These are phyloP conservation scores for Powellomyces hirtus DNA, from an alignment of 192 early-diverging fungal species.

Conservation along the genomic window DNA sequence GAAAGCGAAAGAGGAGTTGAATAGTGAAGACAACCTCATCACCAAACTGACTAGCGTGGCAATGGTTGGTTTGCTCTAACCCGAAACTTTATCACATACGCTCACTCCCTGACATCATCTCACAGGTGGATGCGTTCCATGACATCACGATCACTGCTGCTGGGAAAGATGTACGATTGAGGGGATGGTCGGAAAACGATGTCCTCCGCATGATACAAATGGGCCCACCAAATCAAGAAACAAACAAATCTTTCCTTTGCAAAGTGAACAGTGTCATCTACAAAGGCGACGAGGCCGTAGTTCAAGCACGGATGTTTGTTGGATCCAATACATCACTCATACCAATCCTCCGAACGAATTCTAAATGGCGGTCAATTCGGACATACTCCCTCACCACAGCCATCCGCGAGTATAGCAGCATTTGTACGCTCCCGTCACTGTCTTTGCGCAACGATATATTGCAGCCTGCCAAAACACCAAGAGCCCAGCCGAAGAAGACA, in stretches of 20 bases:
- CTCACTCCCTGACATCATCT: too few relatives aligned
- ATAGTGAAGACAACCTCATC: conserved; percentile 44
- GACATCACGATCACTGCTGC: conserved; percentile 58
- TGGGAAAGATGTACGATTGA: conserved; percentile 36
- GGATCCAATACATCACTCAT: conserved; percentile 40
- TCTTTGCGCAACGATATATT: conserved; percentile 66
- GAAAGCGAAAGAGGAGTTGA: conserved; percentile 65
- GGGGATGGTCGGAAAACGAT: conserved; percentile 54
- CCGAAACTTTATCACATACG: too few relatives aligned
- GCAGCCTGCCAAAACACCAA: conserved; percentile 37
- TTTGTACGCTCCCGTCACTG: conserved; percentile 64
- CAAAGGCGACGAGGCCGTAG: conserved; percentile 43
- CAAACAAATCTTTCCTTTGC: conserved; percentile 47
- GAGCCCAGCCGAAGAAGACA: conserved; percentile 20
- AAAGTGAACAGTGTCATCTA: conserved; percentile 49
- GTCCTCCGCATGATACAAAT: conserved; percentile 57
- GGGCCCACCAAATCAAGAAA: background rate
- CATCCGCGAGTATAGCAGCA: conserved; percentile 79
- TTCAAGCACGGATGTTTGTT: conserved; percentile 49
- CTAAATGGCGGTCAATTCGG: conserved; percentile 39
- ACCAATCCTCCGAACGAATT: conserved; percentile 18
- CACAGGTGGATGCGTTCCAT: conserved; percentile 72
- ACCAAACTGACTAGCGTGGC: conserved; percentile 48
- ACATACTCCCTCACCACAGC: conserved; percentile 69
- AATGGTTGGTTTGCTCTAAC: too few relatives aligned